phyloP scores from a whole-genome alignment of 2,329 filamentous ascomycete species.

The Penicillium rolfsii region DNA sequence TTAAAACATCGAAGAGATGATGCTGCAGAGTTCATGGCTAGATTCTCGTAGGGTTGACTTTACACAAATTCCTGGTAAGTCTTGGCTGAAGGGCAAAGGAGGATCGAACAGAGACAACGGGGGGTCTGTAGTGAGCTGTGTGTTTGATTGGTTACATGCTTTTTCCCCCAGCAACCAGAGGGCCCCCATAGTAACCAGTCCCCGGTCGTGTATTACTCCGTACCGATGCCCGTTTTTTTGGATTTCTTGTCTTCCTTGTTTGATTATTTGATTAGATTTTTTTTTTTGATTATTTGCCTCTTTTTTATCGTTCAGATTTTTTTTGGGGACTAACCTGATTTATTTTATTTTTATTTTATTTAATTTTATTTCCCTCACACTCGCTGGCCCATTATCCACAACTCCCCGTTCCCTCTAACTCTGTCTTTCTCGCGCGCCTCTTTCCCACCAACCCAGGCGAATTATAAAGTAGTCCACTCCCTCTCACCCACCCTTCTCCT shows the following conservation, averaged over 20 bases:
- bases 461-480: slow-evolving; percentile 43
- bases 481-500: slow-evolving; percentile 30
- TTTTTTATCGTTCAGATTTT: slow-evolving; percentile 1
- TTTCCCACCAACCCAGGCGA: slow-evolving; percentile 25
- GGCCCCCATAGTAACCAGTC: slow-evolving; percentile 5
- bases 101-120: neutral
- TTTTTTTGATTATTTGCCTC: slow-evolving; percentile 8
- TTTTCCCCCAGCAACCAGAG: slow-evolving; percentile 3
- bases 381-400: slow-evolving; percentile 27
- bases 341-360: slow-evolving; percentile 15
- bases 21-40: neutral
- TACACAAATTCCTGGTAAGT: neutral
- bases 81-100: slow-evolving; percentile 3
- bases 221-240: neutral
- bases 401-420: slow-evolving; percentile 19
- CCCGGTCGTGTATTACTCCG: neutral
- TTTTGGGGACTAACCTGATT: neutral
- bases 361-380: slow-evolving; percentile 23
- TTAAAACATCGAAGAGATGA: neutral
- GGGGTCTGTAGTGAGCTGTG: neutral
- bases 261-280: slow-evolving; percentile 6
- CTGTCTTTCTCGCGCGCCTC: slow-evolving; percentile 23
- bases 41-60: neutral
- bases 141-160: neutral
- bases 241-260: too few relatives aligned